A percentile compares a stretch with the other conserved stretches of the same genome.
Evolutionary conservation across 306 rosid species (phyloP).

Genomic region (Ammopiptanthus mongolicus): DNA sequence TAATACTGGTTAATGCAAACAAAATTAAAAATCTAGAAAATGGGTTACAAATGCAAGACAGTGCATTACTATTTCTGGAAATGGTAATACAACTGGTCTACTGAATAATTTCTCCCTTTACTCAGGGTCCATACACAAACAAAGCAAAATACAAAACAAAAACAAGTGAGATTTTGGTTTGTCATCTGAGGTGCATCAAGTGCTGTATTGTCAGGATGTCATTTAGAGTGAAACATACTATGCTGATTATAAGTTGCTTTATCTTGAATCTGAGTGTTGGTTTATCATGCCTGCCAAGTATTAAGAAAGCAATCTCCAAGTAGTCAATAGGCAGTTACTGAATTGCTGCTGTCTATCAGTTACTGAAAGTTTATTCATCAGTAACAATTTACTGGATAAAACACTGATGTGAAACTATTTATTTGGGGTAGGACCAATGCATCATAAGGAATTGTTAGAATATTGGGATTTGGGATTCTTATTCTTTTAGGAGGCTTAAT

Average conservation of each 20-base stretch:
- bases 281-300: not conserved
- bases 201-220: not conserved
- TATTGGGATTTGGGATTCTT: not conserved
- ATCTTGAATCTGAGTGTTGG: not conserved
- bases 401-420: not conserved
- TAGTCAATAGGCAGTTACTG: not conserved
- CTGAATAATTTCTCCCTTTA: slow-evolving; percentile 10
- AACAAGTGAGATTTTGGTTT: slow-evolving; percentile 1
- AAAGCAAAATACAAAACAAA: not conserved
- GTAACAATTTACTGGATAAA: not conserved
- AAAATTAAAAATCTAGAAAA: not conserved
- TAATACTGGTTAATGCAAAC: not conserved
- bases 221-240: not conserved
- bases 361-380: not conserved
- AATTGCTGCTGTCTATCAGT: no score
- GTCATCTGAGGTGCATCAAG: not conserved
- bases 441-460: not conserved
- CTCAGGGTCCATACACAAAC: not conserved
- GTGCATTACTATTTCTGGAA: not conserved
- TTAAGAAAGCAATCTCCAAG: not conserved
- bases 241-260: not conserved
- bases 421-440: not conserved
- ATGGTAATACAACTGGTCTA: not conserved
- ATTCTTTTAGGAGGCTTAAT: not conserved
- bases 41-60: slow-evolving; percentile 4